These are phyloP conservation scores for Coriolopsis trogii DNA, from an alignment of 1,284 basidiomycete species.

Conservation along the genomic window DNA sequence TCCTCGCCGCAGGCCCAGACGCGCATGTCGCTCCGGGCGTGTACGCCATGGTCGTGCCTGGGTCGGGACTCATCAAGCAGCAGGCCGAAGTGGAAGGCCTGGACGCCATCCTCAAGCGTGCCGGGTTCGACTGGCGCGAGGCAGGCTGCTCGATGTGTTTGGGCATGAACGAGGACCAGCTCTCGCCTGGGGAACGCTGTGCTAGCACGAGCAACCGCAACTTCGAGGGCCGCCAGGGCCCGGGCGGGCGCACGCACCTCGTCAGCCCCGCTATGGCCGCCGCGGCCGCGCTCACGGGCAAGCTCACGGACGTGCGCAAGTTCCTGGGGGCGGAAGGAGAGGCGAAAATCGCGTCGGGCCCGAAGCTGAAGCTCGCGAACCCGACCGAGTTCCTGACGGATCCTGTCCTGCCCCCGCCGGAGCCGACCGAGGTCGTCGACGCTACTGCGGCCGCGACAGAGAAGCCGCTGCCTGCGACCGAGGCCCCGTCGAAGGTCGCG, in stretches of 20 bases:
- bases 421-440: slow-evolving; percentile 46
- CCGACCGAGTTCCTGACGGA: slow-evolving; percentile 80
- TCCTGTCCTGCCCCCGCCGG: slow-evolving; percentile 68
- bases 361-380: slow-evolving; percentile 69
- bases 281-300: slow-evolving; percentile 89
- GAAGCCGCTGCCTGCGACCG: slow-evolving; percentile 47
- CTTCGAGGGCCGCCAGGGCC: slow-evolving; percentile 93
- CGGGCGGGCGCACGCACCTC: slow-evolving; percentile 92
- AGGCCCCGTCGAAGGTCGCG: slow-evolving; percentile 64
- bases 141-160: slow-evolving; percentile 98
- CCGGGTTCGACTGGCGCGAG: slow-evolving; percentile 97
- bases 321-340: slow-evolving; percentile 60
- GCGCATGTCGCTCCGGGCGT: slow-evolving; percentile 83
- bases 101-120: slow-evolving; percentile 89
- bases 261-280: slow-evolving; percentile 96
- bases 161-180: slow-evolving; percentile 97
- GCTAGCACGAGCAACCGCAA: slow-evolving; percentile 97
- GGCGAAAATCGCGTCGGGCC: slow-evolving; percentile 45
- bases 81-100: slow-evolving; percentile 95
- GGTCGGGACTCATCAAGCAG: slow-evolving; percentile 92
- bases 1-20: slow-evolving; percentile 74
- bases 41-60: slow-evolving; percentile 94
- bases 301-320: slow-evolving; percentile 88
- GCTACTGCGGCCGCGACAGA: slow-evolving; percentile 34
- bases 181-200: slow-evolving; percentile 89